These are phyloP conservation scores for Elsinoe australis DNA, from an alignment of 2,329 filamentous ascomycete species.

Conservation along the genomic window DNA sequence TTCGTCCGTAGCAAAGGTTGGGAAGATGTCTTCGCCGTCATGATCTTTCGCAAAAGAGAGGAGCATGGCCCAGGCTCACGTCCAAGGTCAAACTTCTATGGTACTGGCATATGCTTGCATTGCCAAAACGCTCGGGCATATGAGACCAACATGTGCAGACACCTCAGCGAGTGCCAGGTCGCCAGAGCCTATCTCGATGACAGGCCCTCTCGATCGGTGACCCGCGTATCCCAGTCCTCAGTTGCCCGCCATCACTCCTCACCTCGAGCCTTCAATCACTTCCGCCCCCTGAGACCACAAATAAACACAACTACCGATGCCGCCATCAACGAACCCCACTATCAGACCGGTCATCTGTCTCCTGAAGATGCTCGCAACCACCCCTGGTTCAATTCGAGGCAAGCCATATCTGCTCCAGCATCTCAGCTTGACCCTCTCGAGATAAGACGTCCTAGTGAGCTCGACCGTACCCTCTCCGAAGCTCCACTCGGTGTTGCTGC, in stretches of 20 bases:
- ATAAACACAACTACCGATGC: background rate
- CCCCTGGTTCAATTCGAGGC: background rate
- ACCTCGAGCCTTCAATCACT: too few species aligned
- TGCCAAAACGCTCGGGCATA: background rate
- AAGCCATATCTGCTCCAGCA: background rate
- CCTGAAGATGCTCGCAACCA: background rate
- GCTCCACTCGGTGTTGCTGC: too few species aligned
- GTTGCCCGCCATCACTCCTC: background rate
- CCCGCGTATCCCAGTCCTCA: background rate
- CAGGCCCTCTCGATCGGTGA: background rate
- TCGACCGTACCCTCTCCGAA: too few species aligned
- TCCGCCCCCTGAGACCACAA: background rate
- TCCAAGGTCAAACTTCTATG: background rate
- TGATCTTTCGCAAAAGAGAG: background rate
- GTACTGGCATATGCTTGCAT: background rate
- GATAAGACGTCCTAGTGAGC: too few species aligned
- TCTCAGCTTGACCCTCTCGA: background rate
- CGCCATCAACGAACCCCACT: too few species aligned
- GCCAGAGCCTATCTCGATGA: background rate
- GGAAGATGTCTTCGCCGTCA: constrained; percentile 1
- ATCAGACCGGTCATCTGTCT: background rate
- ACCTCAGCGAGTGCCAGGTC: background rate
- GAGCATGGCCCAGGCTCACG: background rate
- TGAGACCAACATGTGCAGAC: constrained; percentile 5
- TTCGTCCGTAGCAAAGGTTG: background rate